These are phyloP conservation scores for Pisolithus tinctorius DNA, from an alignment of 768 basidiomycete species.

Conservation along the genomic window DNA sequence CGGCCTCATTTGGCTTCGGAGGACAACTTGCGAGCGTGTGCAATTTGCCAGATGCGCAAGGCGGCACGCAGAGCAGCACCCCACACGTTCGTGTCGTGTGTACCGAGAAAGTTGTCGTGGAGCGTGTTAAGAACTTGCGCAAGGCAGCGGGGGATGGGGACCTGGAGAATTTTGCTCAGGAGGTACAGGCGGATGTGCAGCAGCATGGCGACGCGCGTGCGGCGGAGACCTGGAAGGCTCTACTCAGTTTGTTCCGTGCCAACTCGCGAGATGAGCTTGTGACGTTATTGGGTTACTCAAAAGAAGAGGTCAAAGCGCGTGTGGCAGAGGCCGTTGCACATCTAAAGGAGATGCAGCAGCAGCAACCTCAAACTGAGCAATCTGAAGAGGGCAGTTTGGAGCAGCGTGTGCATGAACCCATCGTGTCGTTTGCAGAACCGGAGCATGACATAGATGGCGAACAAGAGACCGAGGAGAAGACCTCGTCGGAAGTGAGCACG, in stretches of 20 bases:
- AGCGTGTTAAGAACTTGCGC: conserved; percentile 64
- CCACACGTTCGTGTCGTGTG: conserved; percentile 75
- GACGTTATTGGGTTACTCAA: conserved; percentile 86
- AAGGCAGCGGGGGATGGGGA: conserved; percentile 49
- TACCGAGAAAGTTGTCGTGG: conserved; percentile 69
- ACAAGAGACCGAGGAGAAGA: conserved; percentile 28
- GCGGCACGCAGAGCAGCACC: conserved; percentile 75
- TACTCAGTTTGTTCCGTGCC: conserved; percentile 83
- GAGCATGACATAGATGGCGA: conserved; percentile 35
- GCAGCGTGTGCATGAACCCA: conserved; percentile 57
- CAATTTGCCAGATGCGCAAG: conserved; percentile 67
- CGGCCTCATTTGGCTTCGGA: conserved; percentile 85
- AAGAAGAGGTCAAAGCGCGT: conserved; percentile 70
- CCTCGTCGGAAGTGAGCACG: conserved; percentile 62
- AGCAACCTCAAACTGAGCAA: conserved; percentile 16
- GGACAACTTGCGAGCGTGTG: conserved; percentile 78
- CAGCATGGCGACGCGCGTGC: conserved; percentile 25
- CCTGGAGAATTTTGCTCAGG: conserved; percentile 65
- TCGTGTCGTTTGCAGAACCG: conserved; percentile 82
- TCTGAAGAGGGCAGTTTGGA: conserved; percentile 36
- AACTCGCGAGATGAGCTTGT: conserved; percentile 89
- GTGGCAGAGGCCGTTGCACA: conserved; percentile 80
- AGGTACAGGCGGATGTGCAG: conserved; percentile 28
- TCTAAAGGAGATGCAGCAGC: conserved; percentile 42
- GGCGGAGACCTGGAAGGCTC: conserved; percentile 74